These are phyloP conservation scores for Neonectria hederae DNA, from an alignment of 2,329 filamentous ascomycete species.

Conservation along the genomic window DNA sequence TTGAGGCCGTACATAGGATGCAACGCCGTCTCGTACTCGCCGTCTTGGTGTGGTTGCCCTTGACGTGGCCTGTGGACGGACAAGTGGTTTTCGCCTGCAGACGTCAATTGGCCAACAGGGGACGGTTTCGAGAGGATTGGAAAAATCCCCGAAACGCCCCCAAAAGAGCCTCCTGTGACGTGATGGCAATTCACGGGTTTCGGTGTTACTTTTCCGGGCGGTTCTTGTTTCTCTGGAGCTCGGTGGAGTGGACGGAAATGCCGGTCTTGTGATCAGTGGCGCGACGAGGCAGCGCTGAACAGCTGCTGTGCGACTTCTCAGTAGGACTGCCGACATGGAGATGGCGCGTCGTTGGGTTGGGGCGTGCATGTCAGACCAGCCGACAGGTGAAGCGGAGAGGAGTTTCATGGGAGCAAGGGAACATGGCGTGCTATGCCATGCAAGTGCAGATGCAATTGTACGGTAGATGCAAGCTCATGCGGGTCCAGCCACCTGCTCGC, in stretches of 20 bases:
- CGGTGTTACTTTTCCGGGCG: background rate
- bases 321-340: conserved; percentile 19
- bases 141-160: background rate
- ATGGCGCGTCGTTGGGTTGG: conserved; percentile 17
- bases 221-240: background rate
- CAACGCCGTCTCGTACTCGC: conserved; percentile 13
- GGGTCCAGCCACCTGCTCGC: conserved; percentile 19
- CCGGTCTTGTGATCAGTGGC: conserved; percentile 11
- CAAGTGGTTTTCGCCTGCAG: too few relatives aligned
- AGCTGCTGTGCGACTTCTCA: conserved; percentile 16
- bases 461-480: conserved; percentile 2
- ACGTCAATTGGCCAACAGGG: background rate
- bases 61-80: conserved; percentile 21
- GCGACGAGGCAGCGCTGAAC: background rate
- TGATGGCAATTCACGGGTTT: background rate
- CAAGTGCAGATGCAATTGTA: conserved; percentile 3
- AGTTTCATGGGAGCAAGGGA: conserved; percentile 9
- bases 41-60: conserved; percentile 17
- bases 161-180: background rate
- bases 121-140: background rate
- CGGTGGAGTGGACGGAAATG: background rate
- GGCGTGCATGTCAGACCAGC: conserved; percentile 23
- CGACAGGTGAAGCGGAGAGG: background rate
- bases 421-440: conserved; percentile 3
- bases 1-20: conserved; percentile 13